Base-by-base conservation (phyloP, 371 early-diverging fungal genomes). In the Entomophthora muscae region DNA sequence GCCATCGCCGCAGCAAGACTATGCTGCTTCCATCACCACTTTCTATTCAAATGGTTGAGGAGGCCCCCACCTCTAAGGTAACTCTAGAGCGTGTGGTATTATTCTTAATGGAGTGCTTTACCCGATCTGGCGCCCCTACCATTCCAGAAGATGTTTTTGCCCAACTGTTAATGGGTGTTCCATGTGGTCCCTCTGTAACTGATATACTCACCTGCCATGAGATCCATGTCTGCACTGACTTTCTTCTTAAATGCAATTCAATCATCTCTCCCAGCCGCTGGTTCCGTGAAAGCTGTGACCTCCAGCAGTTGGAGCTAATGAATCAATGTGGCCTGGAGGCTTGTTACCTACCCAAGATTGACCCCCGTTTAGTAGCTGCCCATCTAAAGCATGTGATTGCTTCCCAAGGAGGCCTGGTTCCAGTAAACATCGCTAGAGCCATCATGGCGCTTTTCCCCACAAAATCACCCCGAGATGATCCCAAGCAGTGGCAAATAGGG, bases 201-300 rank as follows among this genome's bases (percentile, higher is more conserved):
- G 54, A 52, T 26, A n/a, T 21, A 5, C 3, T 21, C 10, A 10
- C 31, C 31, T 26, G 26, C 7, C 32, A 23, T 5, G 63, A 63
- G 29, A 5, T 63, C 28, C 53, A 53, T n/a, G 2, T 54, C 13
- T 13, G 63, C 27, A 7, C n/a, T 22, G 63, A 63, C 17, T 63
- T 52, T 53, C 23, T 63, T 10, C 31, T 63, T 23, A n/a, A n/a
- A 3, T 63, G 54, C 31, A 53, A 63, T 10, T 63, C 54, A 23
- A 27, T 52, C 3, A 52, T 52, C 5, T 2, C 53, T n/a, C 54
- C 63, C 5, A 52, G 32, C 17, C 53, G 52, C 1, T 63, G 63
- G 63, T 63, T 63, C 24, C 22, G 63, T 5, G 63, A 63, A 32
- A 13, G 52, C 3, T 63, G 63, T 32, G 63, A 63, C 31, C 63